These are phyloP conservation scores for Terana coerulea DNA, from an alignment of 768 basidiomycete genomes.

Conservation along the genomic window DNA sequence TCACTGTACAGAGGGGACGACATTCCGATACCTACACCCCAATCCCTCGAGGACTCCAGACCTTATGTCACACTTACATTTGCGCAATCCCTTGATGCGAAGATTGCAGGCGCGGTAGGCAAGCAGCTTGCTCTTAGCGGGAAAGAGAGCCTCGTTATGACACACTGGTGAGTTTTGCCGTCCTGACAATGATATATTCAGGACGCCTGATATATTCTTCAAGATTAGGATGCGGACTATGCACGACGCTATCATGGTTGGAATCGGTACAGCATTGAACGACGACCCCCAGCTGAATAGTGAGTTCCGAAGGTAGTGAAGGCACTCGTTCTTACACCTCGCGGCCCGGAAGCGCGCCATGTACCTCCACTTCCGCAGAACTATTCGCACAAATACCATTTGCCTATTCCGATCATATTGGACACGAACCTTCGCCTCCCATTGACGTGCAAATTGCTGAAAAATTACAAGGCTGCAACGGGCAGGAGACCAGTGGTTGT, in stretches of 20 bases:
- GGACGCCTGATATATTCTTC: background rate
- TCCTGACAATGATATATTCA: background rate
- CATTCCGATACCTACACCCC: conserved; percentile 9
- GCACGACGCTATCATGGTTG: conserved; percentile 92
- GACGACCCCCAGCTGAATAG: conserved; percentile 96
- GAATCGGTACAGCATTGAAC: conserved; percentile 84
- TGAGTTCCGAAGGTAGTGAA: conserved; percentile 29
- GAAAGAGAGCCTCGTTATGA: conserved; percentile 85
- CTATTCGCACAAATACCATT: conserved; percentile 25
- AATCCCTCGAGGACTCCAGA: conserved; percentile 20
- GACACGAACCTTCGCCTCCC: conserved; percentile 72
- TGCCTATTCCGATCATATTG: conserved; percentile 83
- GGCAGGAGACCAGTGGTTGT: conserved; percentile 78
- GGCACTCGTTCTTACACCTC: background rate
- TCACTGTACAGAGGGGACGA: conserved; percentile 14
- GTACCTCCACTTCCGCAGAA: conserved; percentile 39
- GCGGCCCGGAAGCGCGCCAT: conserved; percentile 44
- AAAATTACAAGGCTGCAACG: conserved; percentile 51
- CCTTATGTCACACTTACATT: conserved; percentile 80
- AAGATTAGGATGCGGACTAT: conserved; percentile 76
- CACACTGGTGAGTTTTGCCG: conserved; percentile 67
- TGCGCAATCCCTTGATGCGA: conserved; percentile 82
- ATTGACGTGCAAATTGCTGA: conserved; percentile 63
- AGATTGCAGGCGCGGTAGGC: conserved; percentile 76
- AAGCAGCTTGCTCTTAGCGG: conserved; percentile 82